Percentiles rank a stretch among this genome's conserved stretches.
Conservation (phyloP, 2,329 filamentous ascomycete genomes). For the Fusarium odoratissimum region DNA sequence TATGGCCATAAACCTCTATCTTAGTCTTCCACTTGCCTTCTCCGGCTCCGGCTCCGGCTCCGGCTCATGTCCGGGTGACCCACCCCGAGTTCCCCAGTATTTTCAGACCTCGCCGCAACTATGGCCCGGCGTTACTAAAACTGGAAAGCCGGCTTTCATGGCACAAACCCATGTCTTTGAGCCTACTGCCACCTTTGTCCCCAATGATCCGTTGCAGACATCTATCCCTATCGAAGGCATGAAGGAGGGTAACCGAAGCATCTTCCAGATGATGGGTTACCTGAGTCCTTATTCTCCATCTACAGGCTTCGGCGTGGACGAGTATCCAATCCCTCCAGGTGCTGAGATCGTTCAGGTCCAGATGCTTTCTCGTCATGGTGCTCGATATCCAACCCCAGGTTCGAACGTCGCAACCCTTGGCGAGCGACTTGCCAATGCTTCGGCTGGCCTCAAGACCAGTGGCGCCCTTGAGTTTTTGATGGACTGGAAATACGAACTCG, state of each 20-base stretch:
- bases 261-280: conserved; percentile 76
- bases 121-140: conserved; percentile 75
- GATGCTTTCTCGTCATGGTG: conserved; percentile 79
- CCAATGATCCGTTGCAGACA: conserved; percentile 78
- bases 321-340: conserved; percentile 74
- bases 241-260: conserved; percentile 68
- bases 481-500: conserved; percentile 75
- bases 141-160: conserved; percentile 75
- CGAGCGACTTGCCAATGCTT: conserved; percentile 66
- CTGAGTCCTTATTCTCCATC: conserved; percentile 77
- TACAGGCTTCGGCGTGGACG: conserved; percentile 78
- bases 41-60: conserved; percentile 34
- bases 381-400: conserved; percentile 75
- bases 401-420: conserved; percentile 67
- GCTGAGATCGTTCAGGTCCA: conserved; percentile 76
- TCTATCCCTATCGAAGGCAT: conserved; percentile 73
- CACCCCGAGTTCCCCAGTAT: conserved; percentile 66
- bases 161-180: conserved; percentile 77
- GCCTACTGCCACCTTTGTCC: conserved; percentile 72
- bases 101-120: conserved; percentile 71
- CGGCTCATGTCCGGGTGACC: conserved; percentile 47
- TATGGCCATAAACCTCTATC: conserved; percentile 52
- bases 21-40: conserved; percentile 50
- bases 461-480: conserved; percentile 74
- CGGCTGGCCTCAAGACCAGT: conserved; percentile 64